A percentile compares a stretch with the other conserved stretches of the same genome.
phyloP scores from a whole-genome alignment of 2,329 filamentous ascomycete species.

The Sclerotinia glacialis region DNA sequence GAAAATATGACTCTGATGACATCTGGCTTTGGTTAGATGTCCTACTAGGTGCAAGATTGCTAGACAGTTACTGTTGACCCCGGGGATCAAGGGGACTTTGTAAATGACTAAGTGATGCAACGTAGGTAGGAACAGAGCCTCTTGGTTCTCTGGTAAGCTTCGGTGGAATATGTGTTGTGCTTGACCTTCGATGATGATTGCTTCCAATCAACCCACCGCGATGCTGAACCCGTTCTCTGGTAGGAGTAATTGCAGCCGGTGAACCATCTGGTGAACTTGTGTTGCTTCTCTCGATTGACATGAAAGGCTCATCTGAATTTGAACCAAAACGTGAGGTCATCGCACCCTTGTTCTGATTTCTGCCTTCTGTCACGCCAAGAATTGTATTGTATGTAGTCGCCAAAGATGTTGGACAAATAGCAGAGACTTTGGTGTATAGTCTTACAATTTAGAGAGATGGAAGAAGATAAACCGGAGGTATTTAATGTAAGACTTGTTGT shows the following conservation, averaged over 20 bases:
- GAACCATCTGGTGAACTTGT: background rate
- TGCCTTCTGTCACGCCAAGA: background rate
- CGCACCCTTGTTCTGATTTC: background rate
- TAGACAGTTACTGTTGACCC: background rate
- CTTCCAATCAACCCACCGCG: background rate
- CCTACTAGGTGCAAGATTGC: background rate
- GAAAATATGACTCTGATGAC: background rate
- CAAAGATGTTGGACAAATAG: background rate
- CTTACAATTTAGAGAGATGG: background rate
- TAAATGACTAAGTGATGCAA: background rate
- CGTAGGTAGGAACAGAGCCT: background rate
- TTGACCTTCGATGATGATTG: background rate
- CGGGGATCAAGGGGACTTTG: background rate
- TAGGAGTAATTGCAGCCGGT: rapidly evolving
- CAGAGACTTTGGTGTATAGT: background rate
- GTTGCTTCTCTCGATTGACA: background rate
- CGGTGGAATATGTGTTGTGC: background rate
- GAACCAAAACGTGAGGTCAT: background rate
- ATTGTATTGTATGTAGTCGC: background rate
- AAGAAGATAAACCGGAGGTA: too few species aligned
- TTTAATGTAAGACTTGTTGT: background rate
- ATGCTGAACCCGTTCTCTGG: background rate
- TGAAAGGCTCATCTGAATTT: background rate
- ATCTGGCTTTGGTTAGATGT: background rate
- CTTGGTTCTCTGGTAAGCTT: background rate